phyloP scores from a whole-genome alignment of 306 rosid genomes.

The Senna siamea region DNA sequence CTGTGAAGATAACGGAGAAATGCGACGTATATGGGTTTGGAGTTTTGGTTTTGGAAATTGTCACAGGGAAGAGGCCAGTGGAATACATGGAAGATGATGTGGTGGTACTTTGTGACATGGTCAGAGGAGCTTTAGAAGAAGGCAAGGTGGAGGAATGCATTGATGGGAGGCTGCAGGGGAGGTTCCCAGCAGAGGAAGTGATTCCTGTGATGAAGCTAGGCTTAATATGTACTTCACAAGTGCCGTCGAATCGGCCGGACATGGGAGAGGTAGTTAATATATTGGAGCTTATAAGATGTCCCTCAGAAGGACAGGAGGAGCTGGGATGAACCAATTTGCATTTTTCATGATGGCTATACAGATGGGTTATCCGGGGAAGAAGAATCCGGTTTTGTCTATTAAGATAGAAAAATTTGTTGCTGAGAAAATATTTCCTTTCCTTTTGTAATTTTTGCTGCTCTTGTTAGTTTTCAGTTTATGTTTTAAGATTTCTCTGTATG shows the following conservation, averaged over 20 bases:
- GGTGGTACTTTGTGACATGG: constrained; percentile 98
- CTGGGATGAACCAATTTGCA: constrained; percentile 52
- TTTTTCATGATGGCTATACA: constrained; percentile 39
- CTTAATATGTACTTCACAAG: constrained; percentile 94
- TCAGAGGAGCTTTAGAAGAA: constrained; percentile 89
- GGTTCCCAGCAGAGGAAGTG: constrained; percentile 89
- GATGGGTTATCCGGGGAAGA: constrained; percentile 74
- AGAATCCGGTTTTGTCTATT: constrained; percentile 84
- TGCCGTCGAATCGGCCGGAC: constrained; percentile 96
- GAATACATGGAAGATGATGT: constrained; percentile 99
- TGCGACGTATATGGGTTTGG: constrained; percentile 96
- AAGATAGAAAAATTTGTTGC: constrained; percentile 36
- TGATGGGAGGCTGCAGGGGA: constrained; percentile 82
- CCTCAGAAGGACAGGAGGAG: constrained; percentile 96
- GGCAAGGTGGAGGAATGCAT: constrained; percentile 92
- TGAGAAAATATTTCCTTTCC: constrained; percentile 28
- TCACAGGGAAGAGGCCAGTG: constrained; percentile 93
- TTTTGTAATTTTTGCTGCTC: constrained; percentile 32
- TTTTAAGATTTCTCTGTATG: constrained; percentile 58
- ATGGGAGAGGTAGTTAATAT: constrained; percentile 98
- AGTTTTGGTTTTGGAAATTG: constrained; percentile 80
- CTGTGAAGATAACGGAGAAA: constrained; percentile 94
- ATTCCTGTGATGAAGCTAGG: constrained; percentile 92
- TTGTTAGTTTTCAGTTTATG: constrained; percentile 48
- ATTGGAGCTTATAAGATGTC: constrained; percentile 91